Percentiles rank a stretch among this genome's conserved stretches.
Conservation (phyloP, 2,329 filamentous ascomycete species). For the Ophiocordyceps polyrhachis-furcata region DNA sequence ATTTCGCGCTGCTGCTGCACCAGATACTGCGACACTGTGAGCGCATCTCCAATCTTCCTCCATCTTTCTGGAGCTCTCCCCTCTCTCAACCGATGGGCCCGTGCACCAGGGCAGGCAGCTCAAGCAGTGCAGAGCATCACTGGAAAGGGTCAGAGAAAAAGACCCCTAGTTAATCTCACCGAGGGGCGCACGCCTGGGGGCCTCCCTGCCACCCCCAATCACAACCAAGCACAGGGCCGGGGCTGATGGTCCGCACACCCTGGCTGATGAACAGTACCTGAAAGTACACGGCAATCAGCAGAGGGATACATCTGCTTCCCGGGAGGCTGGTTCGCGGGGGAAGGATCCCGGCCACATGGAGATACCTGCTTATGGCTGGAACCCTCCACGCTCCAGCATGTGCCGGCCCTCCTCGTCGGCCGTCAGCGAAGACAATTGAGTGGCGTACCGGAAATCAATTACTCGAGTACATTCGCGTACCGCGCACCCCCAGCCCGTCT, state of each 20-base stretch:
- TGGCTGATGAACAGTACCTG: not conserved
- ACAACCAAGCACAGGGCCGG: not conserved
- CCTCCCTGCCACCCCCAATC: too few species aligned
- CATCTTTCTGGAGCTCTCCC: not conserved
- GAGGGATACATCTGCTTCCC: not conserved
- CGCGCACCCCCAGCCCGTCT: too few species aligned
- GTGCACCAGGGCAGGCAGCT: not conserved
- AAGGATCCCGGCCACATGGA: not conserved
- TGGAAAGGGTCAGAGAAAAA: not conserved
- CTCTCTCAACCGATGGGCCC: not conserved
- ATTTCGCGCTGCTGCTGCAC: too few species aligned
- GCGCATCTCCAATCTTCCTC: not conserved
- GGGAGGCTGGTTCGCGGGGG: not conserved
- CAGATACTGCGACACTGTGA: too few species aligned
- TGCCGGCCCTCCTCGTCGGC: not conserved
- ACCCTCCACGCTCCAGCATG: not conserved
- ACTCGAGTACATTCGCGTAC: too few species aligned
- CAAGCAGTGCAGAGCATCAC: not conserved
- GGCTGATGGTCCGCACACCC: not conserved
- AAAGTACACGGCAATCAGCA: not conserved
- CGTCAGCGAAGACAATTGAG: too few species aligned
- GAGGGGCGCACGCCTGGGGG: not conserved
- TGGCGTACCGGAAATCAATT: too few species aligned
- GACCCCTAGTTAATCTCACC: not conserved
- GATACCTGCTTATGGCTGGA: not conserved